phyloP scores from a whole-genome alignment of 2,329 filamentous ascomycete genomes.

The Pseudocercospora macadamiae region DNA sequence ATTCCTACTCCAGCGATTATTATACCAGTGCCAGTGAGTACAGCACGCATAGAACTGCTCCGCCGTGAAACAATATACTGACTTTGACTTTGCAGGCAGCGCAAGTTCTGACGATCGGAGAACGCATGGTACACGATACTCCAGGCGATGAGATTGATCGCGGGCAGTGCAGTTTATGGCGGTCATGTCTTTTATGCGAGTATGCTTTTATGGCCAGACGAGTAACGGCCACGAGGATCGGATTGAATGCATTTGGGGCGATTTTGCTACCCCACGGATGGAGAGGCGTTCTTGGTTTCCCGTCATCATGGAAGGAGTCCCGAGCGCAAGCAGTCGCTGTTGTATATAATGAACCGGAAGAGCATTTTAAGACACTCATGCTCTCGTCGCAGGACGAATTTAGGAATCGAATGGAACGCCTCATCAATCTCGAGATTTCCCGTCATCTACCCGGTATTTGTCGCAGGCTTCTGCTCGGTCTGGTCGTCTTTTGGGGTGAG shows the following conservation, averaged over 20 bases:
- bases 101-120: slow-evolving; percentile 31
- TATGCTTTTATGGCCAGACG: not conserved
- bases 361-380: not conserved
- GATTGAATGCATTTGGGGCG: not conserved
- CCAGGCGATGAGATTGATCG: slow-evolving; percentile 18
- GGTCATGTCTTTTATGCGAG: not conserved
- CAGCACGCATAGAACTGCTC: not conserved
- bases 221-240: not conserved
- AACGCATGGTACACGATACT: slow-evolving; percentile 24
- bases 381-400: not conserved
- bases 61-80: slow-evolving; percentile 10
- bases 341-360: slow-evolving; percentile 6
- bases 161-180: not conserved
- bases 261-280: not conserved
- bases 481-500: slow-evolving; percentile 19
- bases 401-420: not conserved
- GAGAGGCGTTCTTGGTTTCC: not conserved
- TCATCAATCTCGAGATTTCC: not conserved
- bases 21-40: slow-evolving; percentile 54
- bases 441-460: not conserved
- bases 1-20: slow-evolving; percentile 48
- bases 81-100: slow-evolving; percentile 25
- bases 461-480: not conserved
- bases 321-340: slow-evolving; percentile 2
- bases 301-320: not conserved